These are phyloP conservation scores for Fusarium clavum DNA, from an alignment of 2,329 filamentous ascomycete species.

Conservation along the genomic window DNA sequence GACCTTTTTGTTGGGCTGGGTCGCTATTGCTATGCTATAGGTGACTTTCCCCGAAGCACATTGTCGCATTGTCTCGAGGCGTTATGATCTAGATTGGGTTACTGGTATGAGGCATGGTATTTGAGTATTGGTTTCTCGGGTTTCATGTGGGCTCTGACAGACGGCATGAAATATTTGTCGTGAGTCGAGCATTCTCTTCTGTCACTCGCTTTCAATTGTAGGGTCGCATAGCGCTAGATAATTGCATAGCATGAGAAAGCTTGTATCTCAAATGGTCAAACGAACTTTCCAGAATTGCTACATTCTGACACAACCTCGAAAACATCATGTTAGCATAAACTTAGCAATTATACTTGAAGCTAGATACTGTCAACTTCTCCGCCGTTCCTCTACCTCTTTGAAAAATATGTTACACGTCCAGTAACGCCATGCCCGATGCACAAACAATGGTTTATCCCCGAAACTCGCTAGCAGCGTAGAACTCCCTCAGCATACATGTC, in stretches of 20 bases:
- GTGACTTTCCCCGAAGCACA: constrained; percentile 39
- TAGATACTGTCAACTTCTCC: constrained; percentile 43
- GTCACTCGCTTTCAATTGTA: constrained; percentile 32
- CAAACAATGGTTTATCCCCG: constrained; percentile 48
- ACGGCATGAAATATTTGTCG: constrained; percentile 22
- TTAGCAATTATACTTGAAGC: constrained; percentile 28
- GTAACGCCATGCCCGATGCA: constrained; percentile 56
- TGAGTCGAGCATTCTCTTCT: constrained; percentile 27
- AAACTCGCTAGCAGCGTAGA: constrained; percentile 33
- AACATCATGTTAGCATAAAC: constrained; percentile 16
- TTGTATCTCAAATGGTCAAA: constrained; percentile 25
- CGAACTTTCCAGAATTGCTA: constrained; percentile 11
- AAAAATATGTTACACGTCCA: constrained; percentile 51
- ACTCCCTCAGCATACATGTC: constrained; percentile 30
- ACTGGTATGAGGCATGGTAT: constrained; percentile 26
- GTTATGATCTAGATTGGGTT: constrained; percentile 44
- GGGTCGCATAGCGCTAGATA: constrained; percentile 19
- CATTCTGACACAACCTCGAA: neutral
- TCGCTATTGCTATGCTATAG: constrained; percentile 35
- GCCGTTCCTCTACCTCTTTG: constrained; percentile 47
- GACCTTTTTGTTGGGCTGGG: constrained; percentile 31
- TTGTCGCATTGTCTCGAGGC: constrained; percentile 45
- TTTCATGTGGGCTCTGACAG: constrained; percentile 16
- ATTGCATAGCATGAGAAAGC: constrained; percentile 36
- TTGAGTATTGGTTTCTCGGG: constrained; percentile 21